phyloP scores from a whole-genome alignment of 169 alveolate genomes.

The Besnoitia besnoiti region DNA sequence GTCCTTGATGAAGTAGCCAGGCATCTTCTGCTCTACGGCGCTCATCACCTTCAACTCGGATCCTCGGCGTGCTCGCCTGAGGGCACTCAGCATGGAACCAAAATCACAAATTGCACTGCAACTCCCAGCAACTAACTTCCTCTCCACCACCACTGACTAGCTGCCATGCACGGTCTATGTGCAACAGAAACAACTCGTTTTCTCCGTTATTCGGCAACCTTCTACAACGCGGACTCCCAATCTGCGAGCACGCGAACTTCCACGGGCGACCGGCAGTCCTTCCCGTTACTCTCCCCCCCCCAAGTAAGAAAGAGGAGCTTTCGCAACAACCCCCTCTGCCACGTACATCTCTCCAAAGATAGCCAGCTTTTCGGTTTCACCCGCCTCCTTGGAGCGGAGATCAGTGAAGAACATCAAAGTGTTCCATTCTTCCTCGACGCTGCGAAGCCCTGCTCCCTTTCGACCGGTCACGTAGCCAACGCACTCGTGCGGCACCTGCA shows the following conservation, averaged over 20 bases:
- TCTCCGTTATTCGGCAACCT: too few relatives aligned
- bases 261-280: too few relatives aligned
- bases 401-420: slow-evolving; percentile 76
- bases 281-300: too few relatives aligned
- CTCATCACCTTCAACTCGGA: slow-evolving; percentile 67
- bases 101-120: neutral
- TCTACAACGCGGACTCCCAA: too few relatives aligned
- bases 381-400: slow-evolving; percentile 46
- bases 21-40: slow-evolving; percentile 71
- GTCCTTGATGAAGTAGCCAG: slow-evolving; percentile 69
- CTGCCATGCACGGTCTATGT: neutral
- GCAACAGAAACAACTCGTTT: too few relatives aligned
- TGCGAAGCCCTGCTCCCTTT: slow-evolving; percentile 75
- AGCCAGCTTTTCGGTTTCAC: slow-evolving; percentile 58
- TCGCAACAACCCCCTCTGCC: too few relatives aligned
- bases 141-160: neutral
- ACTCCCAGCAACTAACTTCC: neutral
- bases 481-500: slow-evolving; percentile 68
- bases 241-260: too few relatives aligned
- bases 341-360: slow-evolving; percentile 58
- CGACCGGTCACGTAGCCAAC: slow-evolving; percentile 79
- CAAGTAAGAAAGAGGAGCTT: too few relatives aligned
- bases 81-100: neutral
- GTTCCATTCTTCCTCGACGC: slow-evolving; percentile 78
- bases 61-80: slow-evolving; percentile 69